phyloP scores from a whole-genome alignment of 768 basidiomycete genomes.

The Lactarius sanguifluus region DNA sequence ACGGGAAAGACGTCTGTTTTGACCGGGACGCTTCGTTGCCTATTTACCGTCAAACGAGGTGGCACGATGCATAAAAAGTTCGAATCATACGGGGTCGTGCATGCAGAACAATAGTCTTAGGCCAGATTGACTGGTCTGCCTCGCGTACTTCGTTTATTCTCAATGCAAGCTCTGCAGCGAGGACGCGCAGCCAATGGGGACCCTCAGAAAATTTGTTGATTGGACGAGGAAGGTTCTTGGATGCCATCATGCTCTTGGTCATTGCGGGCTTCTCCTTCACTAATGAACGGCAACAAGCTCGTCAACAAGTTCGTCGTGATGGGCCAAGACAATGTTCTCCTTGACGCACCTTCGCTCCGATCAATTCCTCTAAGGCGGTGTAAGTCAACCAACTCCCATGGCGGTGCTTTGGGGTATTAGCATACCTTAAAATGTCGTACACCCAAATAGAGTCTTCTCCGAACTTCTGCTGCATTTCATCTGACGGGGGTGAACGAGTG shows the following conservation, averaged over 20 bases:
- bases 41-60: neutral
- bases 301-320: neutral
- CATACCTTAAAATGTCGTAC: slow-evolving; percentile 83
- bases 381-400: neutral
- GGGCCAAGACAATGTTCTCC: neutral
- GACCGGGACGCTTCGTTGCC: slow-evolving; percentile 36
- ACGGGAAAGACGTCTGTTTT: slow-evolving; percentile 88
- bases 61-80: neutral
- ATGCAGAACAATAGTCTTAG: slow-evolving; percentile 84
- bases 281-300: slow-evolving; percentile 34
- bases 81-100: slow-evolving; percentile 59
- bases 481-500: slow-evolving; percentile 8
- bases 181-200: slow-evolving; percentile 86
- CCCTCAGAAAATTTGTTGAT: slow-evolving; percentile 75
- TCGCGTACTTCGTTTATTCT: slow-evolving; percentile 82
- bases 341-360: slow-evolving; percentile 69
- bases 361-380: slow-evolving; percentile 70
- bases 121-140: slow-evolving; percentile 76
- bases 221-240: slow-evolving; percentile 87
- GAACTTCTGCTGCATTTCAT: slow-evolving; percentile 58
- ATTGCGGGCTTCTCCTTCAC: slow-evolving; percentile 82
- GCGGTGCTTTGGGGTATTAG: slow-evolving; percentile 7
- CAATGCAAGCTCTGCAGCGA: slow-evolving; percentile 86
- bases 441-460: slow-evolving; percentile 89
- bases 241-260: slow-evolving; percentile 92